A percentile compares a stretch with the other conserved stretches of the same genome.
Evolutionary conservation across 345 rosid genomes (phyloP).

Genomic region (Linum lewisii): DNA sequence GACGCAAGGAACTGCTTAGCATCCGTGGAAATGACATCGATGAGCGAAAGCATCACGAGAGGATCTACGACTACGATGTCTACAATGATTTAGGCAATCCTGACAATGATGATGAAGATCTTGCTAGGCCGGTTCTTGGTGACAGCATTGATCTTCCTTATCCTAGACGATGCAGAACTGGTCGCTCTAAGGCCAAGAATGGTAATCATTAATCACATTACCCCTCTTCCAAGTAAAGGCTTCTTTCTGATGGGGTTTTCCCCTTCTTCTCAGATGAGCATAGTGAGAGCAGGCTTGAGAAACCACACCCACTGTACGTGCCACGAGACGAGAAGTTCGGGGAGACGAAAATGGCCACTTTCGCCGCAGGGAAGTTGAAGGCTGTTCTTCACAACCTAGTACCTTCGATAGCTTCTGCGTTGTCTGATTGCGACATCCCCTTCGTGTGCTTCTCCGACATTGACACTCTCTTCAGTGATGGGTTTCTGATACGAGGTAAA

Average conservation of each 20-base stretch:
- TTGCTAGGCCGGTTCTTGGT: constrained; percentile 59
- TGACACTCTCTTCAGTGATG: constrained; percentile 56
- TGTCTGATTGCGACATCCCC: constrained; percentile 68
- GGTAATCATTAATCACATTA: constrained; percentile 24
- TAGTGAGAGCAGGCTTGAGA: constrained; percentile 67
- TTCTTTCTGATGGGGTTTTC: not conserved
- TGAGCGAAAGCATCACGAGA: constrained; percentile 55
- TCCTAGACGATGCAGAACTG: constrained; percentile 91
- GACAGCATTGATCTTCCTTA: constrained; percentile 54
- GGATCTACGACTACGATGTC: constrained; percentile 69
- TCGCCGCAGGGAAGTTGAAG: constrained; percentile 76
- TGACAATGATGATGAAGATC: constrained; percentile 57
- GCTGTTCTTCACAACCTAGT: constrained; percentile 87
- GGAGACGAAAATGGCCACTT: constrained; percentile 76
- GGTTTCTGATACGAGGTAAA: constrained; percentile 40
- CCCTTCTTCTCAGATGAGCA: constrained; percentile 36
- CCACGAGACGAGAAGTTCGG: constrained; percentile 94
- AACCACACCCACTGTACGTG: constrained; percentile 76
- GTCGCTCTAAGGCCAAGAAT: constrained; percentile 51
- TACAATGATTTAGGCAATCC: constrained; percentile 90
- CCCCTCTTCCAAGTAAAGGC: not conserved
- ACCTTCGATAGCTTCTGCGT: constrained; percentile 67
- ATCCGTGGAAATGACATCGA: constrained; percentile 73
- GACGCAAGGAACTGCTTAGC: constrained; percentile 56
- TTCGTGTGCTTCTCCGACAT: constrained; percentile 89